Conservation (phyloP, 805 yeast genomes). For the Kodamaea jinghongensis region DNA sequence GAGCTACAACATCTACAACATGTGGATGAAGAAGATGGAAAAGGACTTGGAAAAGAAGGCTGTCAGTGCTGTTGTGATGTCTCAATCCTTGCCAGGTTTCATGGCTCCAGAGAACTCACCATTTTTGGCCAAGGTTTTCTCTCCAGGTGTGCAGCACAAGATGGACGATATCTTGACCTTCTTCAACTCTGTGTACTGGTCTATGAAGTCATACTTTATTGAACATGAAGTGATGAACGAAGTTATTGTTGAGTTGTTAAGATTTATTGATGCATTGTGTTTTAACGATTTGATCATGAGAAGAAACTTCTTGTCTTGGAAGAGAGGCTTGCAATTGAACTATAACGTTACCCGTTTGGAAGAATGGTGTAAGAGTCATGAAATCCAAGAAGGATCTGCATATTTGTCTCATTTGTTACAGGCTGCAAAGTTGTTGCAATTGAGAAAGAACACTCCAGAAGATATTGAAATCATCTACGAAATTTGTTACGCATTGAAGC, state of each 20-base stretch:
- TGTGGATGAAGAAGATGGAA: slow-evolving; percentile 96
- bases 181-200: slow-evolving; percentile 87
- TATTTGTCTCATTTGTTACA: slow-evolving; percentile 85
- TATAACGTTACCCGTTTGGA: slow-evolving; percentile 94
- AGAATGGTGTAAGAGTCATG: slow-evolving; percentile 97
- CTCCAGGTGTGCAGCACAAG: slow-evolving; percentile 66
- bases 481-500: slow-evolving; percentile 89
- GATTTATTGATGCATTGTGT: slow-evolving; percentile 87
- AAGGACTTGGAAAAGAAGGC: slow-evolving; percentile 87
- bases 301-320: slow-evolving; percentile 93
- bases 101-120: slow-evolving; percentile 81
- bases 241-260: slow-evolving; percentile 77
- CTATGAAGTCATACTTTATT: slow-evolving; percentile 86
- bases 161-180: slow-evolving; percentile 94
- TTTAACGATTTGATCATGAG: slow-evolving; percentile 95
- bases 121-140: slow-evolving; percentile 79
- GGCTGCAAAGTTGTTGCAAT: slow-evolving; percentile 88
- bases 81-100: slow-evolving; percentile 95
- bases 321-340: slow-evolving; percentile 93
- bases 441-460: slow-evolving; percentile 82
- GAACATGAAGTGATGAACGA: slow-evolving; percentile 82
- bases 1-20: slow-evolving; percentile 89
- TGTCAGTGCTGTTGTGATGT: slow-evolving; percentile 89
- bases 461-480: slow-evolving; percentile 92
- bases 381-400: slow-evolving; percentile 80